phyloP scores from a whole-genome alignment of 2,329 filamentous ascomycete genomes.

The Periconia digitata region DNA sequence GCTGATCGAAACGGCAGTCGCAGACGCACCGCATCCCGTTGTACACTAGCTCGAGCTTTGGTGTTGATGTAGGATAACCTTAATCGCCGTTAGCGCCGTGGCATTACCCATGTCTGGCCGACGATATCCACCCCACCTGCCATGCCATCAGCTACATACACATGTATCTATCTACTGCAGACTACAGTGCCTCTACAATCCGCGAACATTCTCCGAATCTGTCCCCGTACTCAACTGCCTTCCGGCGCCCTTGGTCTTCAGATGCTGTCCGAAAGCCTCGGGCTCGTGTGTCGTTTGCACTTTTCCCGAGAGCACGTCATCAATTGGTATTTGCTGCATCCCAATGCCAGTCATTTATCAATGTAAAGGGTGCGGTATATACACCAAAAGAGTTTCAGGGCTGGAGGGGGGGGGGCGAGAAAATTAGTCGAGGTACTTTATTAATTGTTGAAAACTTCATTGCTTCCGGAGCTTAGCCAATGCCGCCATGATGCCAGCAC shows the following conservation, averaged over 20 bases:
- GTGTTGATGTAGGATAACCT: neutral
- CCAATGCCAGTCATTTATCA: no score
- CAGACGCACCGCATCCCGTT: neutral
- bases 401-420: no score
- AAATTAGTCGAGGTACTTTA: no score
- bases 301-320: no score
- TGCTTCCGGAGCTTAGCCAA: conserved; percentile 56
- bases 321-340: no score
- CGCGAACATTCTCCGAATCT: neutral
- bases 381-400: no score
- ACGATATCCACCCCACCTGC: neutral
- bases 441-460: no score
- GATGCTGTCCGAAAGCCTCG: no score
- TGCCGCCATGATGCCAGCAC: conserved; percentile 61
- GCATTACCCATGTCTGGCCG: neutral
- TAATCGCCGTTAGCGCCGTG: neutral
- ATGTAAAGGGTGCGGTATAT: no score
- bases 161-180: no score
- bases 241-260: neutral
- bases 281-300: no score
- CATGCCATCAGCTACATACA: no score
- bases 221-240: neutral
- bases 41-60: neutral
- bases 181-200: neutral
- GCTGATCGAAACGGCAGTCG: conserved; percentile 19